Evolutionary conservation across 805 yeast species (phyloP).

Genomic region (Sugiyamaella chiloensis): DNA sequence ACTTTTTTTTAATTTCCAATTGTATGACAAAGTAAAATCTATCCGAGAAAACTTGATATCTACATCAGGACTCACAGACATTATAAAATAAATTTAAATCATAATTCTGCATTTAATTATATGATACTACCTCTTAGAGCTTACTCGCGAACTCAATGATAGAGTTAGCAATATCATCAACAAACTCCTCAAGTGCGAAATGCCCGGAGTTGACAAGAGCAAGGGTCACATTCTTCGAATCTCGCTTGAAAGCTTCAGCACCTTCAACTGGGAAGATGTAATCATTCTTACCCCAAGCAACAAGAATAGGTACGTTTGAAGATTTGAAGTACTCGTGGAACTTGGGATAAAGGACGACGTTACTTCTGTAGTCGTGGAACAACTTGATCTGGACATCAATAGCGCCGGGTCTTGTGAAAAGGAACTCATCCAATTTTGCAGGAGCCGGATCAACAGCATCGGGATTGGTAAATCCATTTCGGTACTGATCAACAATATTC

Average conservation of each 20-base stretch:
- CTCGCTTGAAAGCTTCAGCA: conserved; percentile 39
- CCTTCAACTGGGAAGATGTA: conserved; percentile 36
- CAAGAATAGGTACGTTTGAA: conserved; percentile 37
- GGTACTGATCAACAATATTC: conserved; percentile 33
- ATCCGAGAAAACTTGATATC: too few relatives aligned
- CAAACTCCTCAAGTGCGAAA: conserved; percentile 37
- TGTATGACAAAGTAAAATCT: too few relatives aligned
- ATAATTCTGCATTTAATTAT: too few relatives aligned
- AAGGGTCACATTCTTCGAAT: conserved; percentile 32
- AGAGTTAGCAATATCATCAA: conserved; percentile 32
- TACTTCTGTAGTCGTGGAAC: conserved; percentile 38
- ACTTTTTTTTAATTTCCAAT: too few relatives aligned
- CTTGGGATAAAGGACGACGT: conserved; percentile 37
- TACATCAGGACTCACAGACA: too few relatives aligned
- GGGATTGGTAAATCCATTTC: conserved; percentile 31
- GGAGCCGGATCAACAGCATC: conserved; percentile 35
- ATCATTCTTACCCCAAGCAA: conserved; percentile 44
- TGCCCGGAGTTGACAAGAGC: conserved; percentile 39
- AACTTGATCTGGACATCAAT: conserved; percentile 35
- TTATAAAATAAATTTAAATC: too few relatives aligned
- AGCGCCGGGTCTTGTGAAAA: conserved; percentile 31
- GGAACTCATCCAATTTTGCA: conserved; percentile 32
- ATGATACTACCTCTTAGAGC: too few relatives aligned
- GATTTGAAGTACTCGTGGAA: conserved; percentile 37
- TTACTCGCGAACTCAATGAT: conserved; percentile 24